Base-by-base conservation (phyloP, 1,284 basidiomycete genomes). In the Ceratobasidium sp. region DNA sequence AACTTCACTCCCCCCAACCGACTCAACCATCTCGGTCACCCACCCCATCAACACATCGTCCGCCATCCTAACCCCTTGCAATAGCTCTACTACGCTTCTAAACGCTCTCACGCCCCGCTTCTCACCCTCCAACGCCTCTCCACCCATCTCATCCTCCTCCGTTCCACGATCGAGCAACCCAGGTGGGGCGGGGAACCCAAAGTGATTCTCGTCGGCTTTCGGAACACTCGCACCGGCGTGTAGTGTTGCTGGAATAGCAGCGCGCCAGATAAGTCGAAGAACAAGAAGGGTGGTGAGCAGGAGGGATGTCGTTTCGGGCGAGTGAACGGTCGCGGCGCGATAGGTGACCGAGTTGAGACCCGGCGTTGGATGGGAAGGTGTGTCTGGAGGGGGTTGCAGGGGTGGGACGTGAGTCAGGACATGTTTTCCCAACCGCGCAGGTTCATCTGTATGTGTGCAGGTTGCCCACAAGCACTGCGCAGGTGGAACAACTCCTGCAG, bases 21-120 rank as follows among this genome's bases (percentile, higher is more conserved):
- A 71, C 36, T 90, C 87, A 18, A 90, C 82, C 89, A 93, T 93
- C 81, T 92, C 92, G 23, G 83, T 83, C 51, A 93, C 83, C 91
- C 91, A 93, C 25, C 84, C 83, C 84, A 87, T 89, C 75, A 93
- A 82, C 1, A 83, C 83, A 61, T 92, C 87, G 76, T 92, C 90
- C 73, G 83, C 84, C 70, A 93, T 86, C 76, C 84, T 83, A 12
- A 93, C 86, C 30, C 82, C 83, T 75, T 91, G 87, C 82, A 93
- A 77, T 76, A 89, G 79, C 70, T 82, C 82, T 74, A 87, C 81
- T 18, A 90, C 84, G 16, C 84, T 84, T 42, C 85, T 80, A 76
- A 93, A 93, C 11, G 91, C 91, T 76, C 84, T 87, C 75, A 87
- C 82, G 9, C 91, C 91, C 62, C 84, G 84, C 74, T 84, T 81